Evolutionary conservation across 805 yeast species (phyloP).

Genomic region (Metschnikowia chrysomelidarum): DNA sequence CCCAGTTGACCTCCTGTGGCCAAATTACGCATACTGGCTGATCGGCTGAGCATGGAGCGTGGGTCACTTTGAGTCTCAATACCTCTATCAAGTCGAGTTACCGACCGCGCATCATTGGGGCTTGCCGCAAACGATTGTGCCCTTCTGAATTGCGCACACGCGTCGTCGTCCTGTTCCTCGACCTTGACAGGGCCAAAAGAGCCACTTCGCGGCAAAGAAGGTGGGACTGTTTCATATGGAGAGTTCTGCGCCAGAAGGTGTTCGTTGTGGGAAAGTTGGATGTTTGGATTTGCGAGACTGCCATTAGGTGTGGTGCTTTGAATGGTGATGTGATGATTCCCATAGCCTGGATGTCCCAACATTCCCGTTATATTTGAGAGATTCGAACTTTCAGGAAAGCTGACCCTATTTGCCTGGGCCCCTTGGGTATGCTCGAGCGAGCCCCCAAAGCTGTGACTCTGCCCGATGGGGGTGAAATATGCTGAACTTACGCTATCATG

Average conservation of each 20-base stretch:
- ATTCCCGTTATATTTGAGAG: too few species aligned
- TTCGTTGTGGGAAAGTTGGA: conserved; percentile 1
- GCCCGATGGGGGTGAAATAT: conserved; percentile 19
- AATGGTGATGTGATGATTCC: too few species aligned
- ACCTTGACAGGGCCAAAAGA: conserved; percentile 28
- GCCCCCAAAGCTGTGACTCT: conserved; percentile 17
- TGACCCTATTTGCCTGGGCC: too few species aligned
- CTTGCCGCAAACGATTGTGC: conserved; percentile 30
- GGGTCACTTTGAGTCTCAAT: too few species aligned
- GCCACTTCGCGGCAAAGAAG: not conserved
- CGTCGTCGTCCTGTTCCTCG: conserved; percentile 44
- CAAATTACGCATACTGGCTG: conserved; percentile 14
- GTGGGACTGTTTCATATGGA: too few species aligned
- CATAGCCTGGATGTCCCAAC: too few species aligned
- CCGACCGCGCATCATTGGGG: too few species aligned
- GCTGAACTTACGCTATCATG: conserved; percentile 3
- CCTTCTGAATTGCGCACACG: conserved; percentile 38
- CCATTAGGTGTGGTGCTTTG: too few species aligned
- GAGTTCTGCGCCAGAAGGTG: too few species aligned
- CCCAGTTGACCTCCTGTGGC: too few species aligned
- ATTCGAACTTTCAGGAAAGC: too few species aligned
- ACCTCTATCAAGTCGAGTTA: too few species aligned
- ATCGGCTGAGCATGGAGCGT: conserved; percentile 9
- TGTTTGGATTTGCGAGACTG: not conserved
- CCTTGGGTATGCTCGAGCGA: conserved; percentile 12